These are phyloP conservation scores for Chara braunii DNA, from an alignment of 139 green algal species.

Conservation along the genomic window DNA sequence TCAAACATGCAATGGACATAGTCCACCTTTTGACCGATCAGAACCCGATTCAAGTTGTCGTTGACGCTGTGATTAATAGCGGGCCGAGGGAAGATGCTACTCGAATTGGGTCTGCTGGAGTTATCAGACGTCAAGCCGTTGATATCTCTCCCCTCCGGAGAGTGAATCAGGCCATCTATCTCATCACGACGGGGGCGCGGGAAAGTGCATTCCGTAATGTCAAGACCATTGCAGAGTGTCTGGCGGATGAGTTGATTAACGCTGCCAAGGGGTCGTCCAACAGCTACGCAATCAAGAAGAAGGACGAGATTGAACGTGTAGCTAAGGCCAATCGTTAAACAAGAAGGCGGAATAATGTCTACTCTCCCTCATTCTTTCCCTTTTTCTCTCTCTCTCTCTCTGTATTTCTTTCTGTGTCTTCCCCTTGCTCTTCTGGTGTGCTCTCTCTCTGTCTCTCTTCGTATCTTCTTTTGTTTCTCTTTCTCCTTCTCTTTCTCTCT, in stretches of 20 bases:
- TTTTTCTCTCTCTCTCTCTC: too few relatives aligned
- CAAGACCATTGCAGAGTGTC: slow-evolving; percentile 98
- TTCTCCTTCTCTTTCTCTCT: too few relatives aligned
- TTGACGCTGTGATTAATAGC: slow-evolving; percentile 99
- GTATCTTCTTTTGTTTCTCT: too few relatives aligned
- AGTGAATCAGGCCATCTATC: slow-evolving; percentile 95
- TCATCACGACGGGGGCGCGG: slow-evolving; percentile 87
- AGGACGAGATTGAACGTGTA: slow-evolving; percentile 97
- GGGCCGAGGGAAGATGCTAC: slow-evolving; percentile 96
- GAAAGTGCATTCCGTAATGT: slow-evolving; percentile 97
- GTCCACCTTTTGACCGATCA: slow-evolving; percentile 94
- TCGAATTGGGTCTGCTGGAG: slow-evolving; percentile 90
- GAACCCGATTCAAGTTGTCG: slow-evolving; percentile 96
- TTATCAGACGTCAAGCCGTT: slow-evolving; percentile 90
- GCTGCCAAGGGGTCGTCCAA: slow-evolving; percentile 97
- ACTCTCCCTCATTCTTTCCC: too few relatives aligned
- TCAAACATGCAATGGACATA: slow-evolving; percentile 96
- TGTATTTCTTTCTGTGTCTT: too few relatives aligned
- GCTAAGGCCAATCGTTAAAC: slow-evolving; percentile 97
- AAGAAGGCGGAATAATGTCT: too few relatives aligned
- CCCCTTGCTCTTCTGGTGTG: too few relatives aligned
- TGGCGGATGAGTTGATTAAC: slow-evolving; percentile 98
- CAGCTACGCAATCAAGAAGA: slow-evolving; percentile 99
- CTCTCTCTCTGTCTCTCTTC: too few relatives aligned
- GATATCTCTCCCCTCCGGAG: slow-evolving; percentile 96